Base-by-base conservation (phyloP, 352 stramenopile genomes). In the Phytopythium oedochilum region DNA sequence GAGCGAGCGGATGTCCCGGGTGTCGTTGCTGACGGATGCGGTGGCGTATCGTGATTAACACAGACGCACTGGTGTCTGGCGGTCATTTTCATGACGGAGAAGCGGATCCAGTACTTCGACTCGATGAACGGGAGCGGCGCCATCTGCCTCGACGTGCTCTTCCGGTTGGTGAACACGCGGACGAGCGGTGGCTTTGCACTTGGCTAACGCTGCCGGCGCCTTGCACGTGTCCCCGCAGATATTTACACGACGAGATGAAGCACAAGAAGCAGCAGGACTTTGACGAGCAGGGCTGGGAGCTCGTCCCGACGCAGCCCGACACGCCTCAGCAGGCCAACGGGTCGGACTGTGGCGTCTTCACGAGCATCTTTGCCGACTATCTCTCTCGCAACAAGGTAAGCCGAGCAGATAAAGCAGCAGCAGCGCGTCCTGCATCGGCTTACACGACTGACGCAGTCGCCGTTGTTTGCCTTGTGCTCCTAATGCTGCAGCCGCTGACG, bases 91-190 rank as follows among this genome's bases (percentile, higher is more conserved):
- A 86, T 95, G 81, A 74, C 74, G 1, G 85, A 93, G 52, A 95
- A 93, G 60, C 77, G 78, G n/a, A 95, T 95, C 52, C 85, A 95
- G 55, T 95, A 95, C 67, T 95, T 73, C 45, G 85, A 95, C 59
- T 93, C 83, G 20, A 95, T 95, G 85, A 72, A 71, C 20, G 85
- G 85, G 25, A 74, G 68, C 10, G 85, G 85, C n/a, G 53, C 68
- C 15, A 59, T 64, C n/a, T 93, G 83, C 53, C 68, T 95, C 14
- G 74, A 92, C 42, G 68, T 90, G 9, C 56, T 95, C 3, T 51
- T 89, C 20, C 71, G 63, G 82, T 89, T 60, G 5, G 56, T n/a
- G n/a, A n/a, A n/a, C n/a, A n/a, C n/a, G n/a, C n/a, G n/a, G n/a
- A n/a, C n/a, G n/a, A n/a, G n/a, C n/a, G n/a, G n/a, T n/a, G n/a